Evolutionary conservation across 2,329 filamentous ascomycete genomes (phyloP).

Genomic region (Apiospora aurea): DNA sequence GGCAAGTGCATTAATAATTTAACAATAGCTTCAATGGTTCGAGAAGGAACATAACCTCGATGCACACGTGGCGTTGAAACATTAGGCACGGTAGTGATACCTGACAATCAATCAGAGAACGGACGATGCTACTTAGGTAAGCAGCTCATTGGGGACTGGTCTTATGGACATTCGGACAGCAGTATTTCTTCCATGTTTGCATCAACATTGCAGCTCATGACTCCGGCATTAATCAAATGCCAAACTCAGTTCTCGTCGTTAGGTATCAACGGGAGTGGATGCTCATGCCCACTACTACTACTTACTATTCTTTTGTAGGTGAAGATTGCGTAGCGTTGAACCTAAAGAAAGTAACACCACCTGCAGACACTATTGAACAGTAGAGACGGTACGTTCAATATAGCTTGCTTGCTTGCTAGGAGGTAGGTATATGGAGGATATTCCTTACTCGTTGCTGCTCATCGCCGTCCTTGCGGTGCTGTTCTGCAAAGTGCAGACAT

Average conservation of each 20-base stretch:
- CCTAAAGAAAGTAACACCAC: neutral
- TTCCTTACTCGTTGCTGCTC: neutral
- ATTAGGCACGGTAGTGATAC: neutral
- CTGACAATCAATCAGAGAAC: too few species aligned
- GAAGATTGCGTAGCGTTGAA: neutral
- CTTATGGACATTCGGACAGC: neutral
- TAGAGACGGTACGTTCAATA: neutral
- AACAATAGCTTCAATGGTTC: neutral
- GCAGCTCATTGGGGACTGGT: too few species aligned
- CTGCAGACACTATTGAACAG: neutral
- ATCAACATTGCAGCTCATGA: neutral
- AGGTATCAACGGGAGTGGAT: neutral
- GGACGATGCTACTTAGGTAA: too few species aligned
- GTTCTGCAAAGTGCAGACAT: neutral
- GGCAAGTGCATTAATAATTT: neutral
- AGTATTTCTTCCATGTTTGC: neutral
- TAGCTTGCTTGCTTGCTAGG: neutral
- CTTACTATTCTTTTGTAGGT: neutral
- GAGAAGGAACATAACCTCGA: neutral
- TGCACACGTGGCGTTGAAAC: slow-evolving; percentile 10
- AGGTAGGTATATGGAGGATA: neutral
- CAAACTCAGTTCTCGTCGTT: slow-evolving; percentile 1
- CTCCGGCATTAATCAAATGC: neutral
- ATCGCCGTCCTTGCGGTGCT: neutral
- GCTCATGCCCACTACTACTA: neutral